phyloP scores from a whole-genome alignment of 2,329 filamentous ascomycete species.

The Sarocladium kiliense region DNA sequence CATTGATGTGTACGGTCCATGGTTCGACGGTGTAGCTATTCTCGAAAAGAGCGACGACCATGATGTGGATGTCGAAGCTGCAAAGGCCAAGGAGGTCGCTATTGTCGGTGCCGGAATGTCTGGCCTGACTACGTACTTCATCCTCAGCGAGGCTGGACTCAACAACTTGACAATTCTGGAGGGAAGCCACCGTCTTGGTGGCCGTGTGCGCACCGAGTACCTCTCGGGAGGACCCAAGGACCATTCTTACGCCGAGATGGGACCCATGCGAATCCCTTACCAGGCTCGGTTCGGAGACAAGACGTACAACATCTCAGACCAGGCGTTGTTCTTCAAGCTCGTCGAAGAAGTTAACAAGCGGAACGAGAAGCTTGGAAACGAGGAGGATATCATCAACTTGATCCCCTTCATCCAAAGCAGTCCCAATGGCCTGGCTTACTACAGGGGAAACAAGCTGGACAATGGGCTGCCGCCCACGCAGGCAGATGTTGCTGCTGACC shows the following conservation, averaged over 20 bases:
- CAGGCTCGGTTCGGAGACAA: slow-evolving; percentile 46
- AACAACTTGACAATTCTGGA: slow-evolving; percentile 59
- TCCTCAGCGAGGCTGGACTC: slow-evolving; percentile 47
- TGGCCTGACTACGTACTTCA: slow-evolving; percentile 54
- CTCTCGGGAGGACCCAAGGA: slow-evolving; percentile 53
- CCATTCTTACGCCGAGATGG: slow-evolving; percentile 65
- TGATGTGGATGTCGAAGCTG: slow-evolving; percentile 41
- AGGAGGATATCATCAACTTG: slow-evolving; percentile 48
- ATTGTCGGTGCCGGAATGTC: slow-evolving; percentile 64
- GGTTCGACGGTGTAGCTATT: slow-evolving; percentile 60
- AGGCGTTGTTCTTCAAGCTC: slow-evolving; percentile 60
- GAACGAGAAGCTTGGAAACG: slow-evolving; percentile 25
- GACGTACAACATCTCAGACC: slow-evolving; percentile 55
- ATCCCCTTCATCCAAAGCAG: slow-evolving; percentile 57
- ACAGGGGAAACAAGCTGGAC: slow-evolving; percentile 40
- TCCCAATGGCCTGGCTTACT: slow-evolving; percentile 47
- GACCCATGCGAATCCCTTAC: slow-evolving; percentile 55
- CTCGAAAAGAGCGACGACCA: slow-evolving; percentile 31
- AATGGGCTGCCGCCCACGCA: slow-evolving; percentile 49
- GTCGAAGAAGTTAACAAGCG: slow-evolving; percentile 57
- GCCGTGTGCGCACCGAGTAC: slow-evolving; percentile 59
- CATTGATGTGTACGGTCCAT: slow-evolving; percentile 45
- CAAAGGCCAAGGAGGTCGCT: slow-evolving; percentile 53
- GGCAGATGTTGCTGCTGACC: slow-evolving; percentile 40
- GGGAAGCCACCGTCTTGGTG: slow-evolving; percentile 54